phyloP scores from a whole-genome alignment of 2,329 filamentous ascomycete species.

The Alternaria arborescens region DNA sequence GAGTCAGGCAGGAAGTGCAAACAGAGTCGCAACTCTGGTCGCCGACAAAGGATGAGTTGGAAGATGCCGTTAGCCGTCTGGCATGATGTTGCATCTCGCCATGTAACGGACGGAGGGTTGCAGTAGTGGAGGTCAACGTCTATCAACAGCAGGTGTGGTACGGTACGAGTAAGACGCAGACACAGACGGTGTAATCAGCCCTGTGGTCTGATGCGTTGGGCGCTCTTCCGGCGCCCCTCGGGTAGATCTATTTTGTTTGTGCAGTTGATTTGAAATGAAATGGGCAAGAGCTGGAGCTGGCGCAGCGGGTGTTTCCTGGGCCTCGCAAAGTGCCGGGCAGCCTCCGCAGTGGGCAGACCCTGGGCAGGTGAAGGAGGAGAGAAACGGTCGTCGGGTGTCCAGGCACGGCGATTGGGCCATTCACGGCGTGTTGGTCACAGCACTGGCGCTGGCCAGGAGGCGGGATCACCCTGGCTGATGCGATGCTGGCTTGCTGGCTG shows the following conservation, averaged over 20 bases:
- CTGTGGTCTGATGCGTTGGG: constrained; percentile 35
- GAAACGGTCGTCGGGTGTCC: constrained; percentile 23
- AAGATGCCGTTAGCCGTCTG: neutral
- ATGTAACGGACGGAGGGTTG: constrained; percentile 10
- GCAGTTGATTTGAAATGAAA: constrained; percentile 24
- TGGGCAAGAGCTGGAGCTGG: constrained; percentile 20
- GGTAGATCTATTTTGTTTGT: constrained; percentile 20
- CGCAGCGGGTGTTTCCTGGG: constrained; percentile 32
- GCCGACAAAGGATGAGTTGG: neutral
- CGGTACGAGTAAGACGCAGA: constrained; percentile 18
- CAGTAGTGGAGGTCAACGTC: constrained; percentile 9
- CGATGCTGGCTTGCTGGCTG: constrained; percentile 26
- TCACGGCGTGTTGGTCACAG: constrained; percentile 26
- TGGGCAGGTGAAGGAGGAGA: constrained; percentile 16
- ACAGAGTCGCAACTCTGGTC: constrained; percentile 5
- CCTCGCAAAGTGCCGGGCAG: constrained; percentile 25
- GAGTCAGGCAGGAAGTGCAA: constrained; percentile 17
- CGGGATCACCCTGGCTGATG: constrained; percentile 37
- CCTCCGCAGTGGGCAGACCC: constrained; percentile 4
- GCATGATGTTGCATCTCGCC: constrained; percentile 15
- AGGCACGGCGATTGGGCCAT: constrained; percentile 38
- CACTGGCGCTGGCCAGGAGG: constrained; percentile 29
- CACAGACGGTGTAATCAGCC: constrained; percentile 20
- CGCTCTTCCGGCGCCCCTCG: constrained; percentile 25
- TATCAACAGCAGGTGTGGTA: constrained; percentile 22